Percentiles rank a stretch among this genome's conserved stretches.
phyloP scores from a whole-genome alignment of 345 rosid species.

The Heritiera fomes region DNA sequence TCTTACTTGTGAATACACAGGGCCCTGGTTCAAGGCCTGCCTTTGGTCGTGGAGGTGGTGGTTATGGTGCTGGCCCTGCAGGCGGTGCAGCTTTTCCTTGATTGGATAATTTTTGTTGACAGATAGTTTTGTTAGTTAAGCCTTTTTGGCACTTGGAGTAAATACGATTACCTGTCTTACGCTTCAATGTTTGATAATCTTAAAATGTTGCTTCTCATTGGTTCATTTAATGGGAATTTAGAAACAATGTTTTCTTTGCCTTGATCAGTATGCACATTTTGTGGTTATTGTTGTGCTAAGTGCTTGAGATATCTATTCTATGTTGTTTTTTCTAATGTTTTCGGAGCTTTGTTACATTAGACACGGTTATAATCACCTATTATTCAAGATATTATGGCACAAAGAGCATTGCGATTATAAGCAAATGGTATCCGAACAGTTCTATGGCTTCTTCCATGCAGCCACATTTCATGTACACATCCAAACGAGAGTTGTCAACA shows the following conservation, averaged over 20 bases:
- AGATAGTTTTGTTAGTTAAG: conserved; percentile 18
- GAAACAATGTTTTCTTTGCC: not conserved
- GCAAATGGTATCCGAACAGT: conserved; percentile 22
- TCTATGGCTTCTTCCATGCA: conserved; percentile 22
- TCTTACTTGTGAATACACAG: conserved; percentile 27
- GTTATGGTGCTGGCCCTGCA: conserved; percentile 52
- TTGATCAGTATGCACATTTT: not conserved
- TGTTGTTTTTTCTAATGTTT: not conserved
- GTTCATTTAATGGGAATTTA: not conserved
- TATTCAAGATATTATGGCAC: not conserved
- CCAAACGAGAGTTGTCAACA: conserved; percentile 33
- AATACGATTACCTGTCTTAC: not conserved
- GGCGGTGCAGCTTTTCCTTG: conserved; percentile 56
- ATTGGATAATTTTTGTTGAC: conserved; percentile 10
- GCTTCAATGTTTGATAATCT: not conserved
- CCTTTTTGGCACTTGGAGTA: not conserved
- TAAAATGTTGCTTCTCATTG: not conserved
- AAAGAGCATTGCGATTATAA: not conserved
- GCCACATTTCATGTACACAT: conserved; percentile 32
- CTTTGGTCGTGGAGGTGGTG: conserved; percentile 74
- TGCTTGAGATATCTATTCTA: not conserved
- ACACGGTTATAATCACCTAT: not conserved
- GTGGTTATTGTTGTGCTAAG: not conserved
- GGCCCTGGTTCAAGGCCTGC: conserved; percentile 67
- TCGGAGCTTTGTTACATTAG: not conserved